A percentile compares a stretch with the other conserved stretches of the same genome.
phyloP scores from a whole-genome alignment of 2,329 filamentous ascomycete species.

The Cryphonectria parasitica region DNA sequence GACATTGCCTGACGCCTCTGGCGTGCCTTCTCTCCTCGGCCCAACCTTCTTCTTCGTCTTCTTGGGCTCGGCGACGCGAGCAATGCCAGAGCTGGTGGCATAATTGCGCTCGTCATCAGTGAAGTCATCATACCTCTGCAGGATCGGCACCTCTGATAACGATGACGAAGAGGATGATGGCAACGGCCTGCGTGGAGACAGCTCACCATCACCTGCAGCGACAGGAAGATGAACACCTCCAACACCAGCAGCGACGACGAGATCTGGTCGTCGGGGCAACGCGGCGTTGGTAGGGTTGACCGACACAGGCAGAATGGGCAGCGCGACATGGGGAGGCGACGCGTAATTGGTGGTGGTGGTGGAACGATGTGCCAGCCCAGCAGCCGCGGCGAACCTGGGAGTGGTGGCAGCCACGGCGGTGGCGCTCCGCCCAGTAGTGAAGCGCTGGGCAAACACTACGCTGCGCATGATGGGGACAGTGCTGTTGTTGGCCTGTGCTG shows the following conservation, averaged over 20 bases:
- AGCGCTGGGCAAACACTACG: background rate
- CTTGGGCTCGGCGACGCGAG: constrained; percentile 1
- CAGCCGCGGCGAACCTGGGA: background rate
- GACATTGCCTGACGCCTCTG: constrained; percentile 7
- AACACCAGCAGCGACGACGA: no score
- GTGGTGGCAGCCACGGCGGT: background rate
- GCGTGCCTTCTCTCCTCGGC: background rate
- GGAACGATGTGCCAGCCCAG: background rate
- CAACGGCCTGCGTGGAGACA: background rate
- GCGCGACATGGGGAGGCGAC: constrained; percentile 11
- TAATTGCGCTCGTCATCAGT: constrained; percentile 10
- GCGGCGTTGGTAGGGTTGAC: background rate
- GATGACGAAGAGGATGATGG: background rate
- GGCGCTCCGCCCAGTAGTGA: background rate
- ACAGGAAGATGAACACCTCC: no score
- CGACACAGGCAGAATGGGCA: constrained; percentile 3
- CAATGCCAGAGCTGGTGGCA: background rate
- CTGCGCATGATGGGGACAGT: background rate
- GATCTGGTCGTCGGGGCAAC: background rate
- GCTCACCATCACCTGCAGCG: no score
- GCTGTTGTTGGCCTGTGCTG: background rate
- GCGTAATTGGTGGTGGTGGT: background rate
- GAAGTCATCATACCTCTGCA: background rate
- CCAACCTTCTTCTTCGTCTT: background rate
- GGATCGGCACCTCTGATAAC: background rate